These are phyloP conservation scores for Elsinoe ampelina DNA, from an alignment of 2,329 filamentous ascomycete species.

Conservation along the genomic window DNA sequence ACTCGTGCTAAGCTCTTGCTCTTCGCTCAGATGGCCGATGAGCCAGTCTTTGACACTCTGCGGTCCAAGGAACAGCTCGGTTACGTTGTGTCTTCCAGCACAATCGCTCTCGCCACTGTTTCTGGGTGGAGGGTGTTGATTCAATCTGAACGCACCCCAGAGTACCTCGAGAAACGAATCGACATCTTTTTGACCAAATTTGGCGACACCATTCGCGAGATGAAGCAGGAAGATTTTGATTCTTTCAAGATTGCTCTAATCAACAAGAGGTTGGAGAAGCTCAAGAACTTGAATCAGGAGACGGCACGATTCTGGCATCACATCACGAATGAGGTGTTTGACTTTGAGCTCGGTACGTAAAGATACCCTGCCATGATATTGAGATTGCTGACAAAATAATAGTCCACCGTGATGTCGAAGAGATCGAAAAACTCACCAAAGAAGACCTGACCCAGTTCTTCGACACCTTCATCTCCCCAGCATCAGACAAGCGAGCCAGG, in stretches of 20 bases:
- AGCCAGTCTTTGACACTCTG: constrained; percentile 88
- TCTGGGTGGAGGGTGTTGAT: constrained; percentile 77
- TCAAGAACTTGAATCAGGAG: constrained; percentile 86
- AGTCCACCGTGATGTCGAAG: constrained; percentile 65
- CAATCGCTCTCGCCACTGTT: constrained; percentile 64
- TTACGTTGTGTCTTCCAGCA: constrained; percentile 86
- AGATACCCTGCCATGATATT: no score
- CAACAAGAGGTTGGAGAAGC: constrained; percentile 76
- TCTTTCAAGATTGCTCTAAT: constrained; percentile 83
- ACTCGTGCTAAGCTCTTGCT: constrained; percentile 70
- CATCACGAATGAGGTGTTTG: constrained; percentile 75
- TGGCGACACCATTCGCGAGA: constrained; percentile 56
- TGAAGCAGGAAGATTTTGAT: constrained; percentile 79
- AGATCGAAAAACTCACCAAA: constrained; percentile 67
- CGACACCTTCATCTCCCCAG: constrained; percentile 62
- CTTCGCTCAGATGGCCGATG: constrained; percentile 81
- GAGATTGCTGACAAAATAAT: no score
- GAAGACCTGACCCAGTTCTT: constrained; percentile 73
- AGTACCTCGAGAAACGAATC: constrained; percentile 79
- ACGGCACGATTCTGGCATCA: constrained; percentile 75
- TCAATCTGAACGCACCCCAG: constrained; percentile 78
- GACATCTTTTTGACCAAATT: constrained; percentile 71
- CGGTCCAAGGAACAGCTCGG: constrained; percentile 95
- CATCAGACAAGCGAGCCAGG: constrained; percentile 67
- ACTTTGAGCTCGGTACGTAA: constrained; percentile 71